Base-by-base conservation (phyloP, 331 rosid genomes). In the Spiraea crenata region DNA sequence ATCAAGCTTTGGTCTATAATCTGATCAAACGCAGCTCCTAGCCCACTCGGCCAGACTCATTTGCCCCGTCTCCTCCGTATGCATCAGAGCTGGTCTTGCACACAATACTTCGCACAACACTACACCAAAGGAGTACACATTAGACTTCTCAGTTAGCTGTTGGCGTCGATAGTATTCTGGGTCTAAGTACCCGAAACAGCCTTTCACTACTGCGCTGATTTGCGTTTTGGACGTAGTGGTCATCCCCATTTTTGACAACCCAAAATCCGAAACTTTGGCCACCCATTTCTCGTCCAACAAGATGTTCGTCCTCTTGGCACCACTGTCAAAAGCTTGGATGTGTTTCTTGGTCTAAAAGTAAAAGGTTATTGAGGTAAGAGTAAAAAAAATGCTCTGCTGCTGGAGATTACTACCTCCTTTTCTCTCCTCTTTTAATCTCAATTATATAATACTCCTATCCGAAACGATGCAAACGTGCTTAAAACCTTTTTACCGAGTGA, bases 121-220 rank as follows among this genome's bases (percentile, higher is more conserved):
- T 0, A 87, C 88, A 0, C 92, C 88, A 17, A 85, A 85, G 0
- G 88, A 81, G 73, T 81, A 87, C 3, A 87, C 85, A 4, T 87
- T 86, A 0, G 92, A 87, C 15, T 87, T 87, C 6, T 78, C 72
- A 0, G 83, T 75, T 40, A 87, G 56, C 2, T 63, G 68, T 1
- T 75, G 76, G 13, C 83, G 81, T 0, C 48, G 59, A 7, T 61
- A 85, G 50, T 87, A 87, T 20, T 82, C 83, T 0, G 89, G 89
- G 16, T 87, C 92, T 7, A 87, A 25, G 25, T 85, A 87, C 3
- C 92, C 88, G 5, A 85, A 2, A 4, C 90, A 82, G 0, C 90
- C 92, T 73, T 79, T 87, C 0, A 87, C 90, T 0, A 74, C 38
- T 0, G 82, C 80, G 47, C 65, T 83, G 3, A 83, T 64, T 8